These are phyloP conservation scores for Smittium culicis DNA, from an alignment of 371 early-diverging fungal species.

Conservation along the genomic window DNA sequence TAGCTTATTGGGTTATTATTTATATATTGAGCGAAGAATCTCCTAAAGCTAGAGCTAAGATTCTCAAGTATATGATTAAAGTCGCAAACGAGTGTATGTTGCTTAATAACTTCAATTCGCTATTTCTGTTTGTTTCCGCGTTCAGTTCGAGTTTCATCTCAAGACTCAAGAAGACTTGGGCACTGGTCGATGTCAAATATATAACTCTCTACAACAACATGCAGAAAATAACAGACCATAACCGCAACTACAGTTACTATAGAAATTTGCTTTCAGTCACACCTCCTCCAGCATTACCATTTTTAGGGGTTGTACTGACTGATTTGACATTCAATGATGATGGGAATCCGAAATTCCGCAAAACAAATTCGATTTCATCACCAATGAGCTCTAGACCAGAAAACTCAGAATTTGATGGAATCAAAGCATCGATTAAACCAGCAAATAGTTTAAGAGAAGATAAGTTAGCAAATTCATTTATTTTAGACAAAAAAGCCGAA, in stretches of 20 bases:
- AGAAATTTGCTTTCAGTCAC: slow-evolving; percentile 69
- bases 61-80: slow-evolving; percentile 69
- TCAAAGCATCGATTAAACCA: neutral
- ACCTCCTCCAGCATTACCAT: slow-evolving; percentile 85
- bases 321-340: slow-evolving; percentile 90
- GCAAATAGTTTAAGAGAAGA: neutral
- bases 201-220: slow-evolving; percentile 42
- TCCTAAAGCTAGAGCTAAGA: slow-evolving; percentile 51
- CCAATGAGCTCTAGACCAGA: neutral
- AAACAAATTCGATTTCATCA: slow-evolving; percentile 21
- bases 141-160: slow-evolving; percentile 77
- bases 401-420: neutral
- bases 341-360: slow-evolving; percentile 67
- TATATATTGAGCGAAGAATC: slow-evolving; percentile 67
- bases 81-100: slow-evolving; percentile 67
- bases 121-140: slow-evolving; percentile 80
- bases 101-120: slow-evolving; percentile 84
- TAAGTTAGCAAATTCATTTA: neutral
- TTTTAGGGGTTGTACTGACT: slow-evolving; percentile 75
- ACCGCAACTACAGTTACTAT: slow-evolving; percentile 71
- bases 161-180: slow-evolving; percentile 80
- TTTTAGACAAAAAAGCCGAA: neutral
- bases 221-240: slow-evolving; percentile 58
- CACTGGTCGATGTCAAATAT: slow-evolving; percentile 34
- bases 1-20: slow-evolving; percentile 81